Evolutionary conservation across 257 asterid genomes (phyloP), one percentile per base, ranked within the genome.

Genomic region (Penstemon davidsonii): DNA sequence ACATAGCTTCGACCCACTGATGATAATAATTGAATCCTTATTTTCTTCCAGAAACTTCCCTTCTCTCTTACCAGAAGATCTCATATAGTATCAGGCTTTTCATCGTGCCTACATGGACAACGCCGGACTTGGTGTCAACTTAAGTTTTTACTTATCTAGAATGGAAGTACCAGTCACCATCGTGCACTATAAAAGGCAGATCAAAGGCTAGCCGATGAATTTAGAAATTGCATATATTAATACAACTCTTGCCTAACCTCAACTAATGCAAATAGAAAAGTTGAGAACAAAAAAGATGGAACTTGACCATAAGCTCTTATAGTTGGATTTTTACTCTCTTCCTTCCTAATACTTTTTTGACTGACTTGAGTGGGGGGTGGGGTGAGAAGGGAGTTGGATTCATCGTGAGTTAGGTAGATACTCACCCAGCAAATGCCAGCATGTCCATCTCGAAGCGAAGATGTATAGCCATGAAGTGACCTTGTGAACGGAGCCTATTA

Each of bases 361-460:
- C 33, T 25, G 33, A 25, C 33, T 25, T 25, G 33, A 53, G 58
- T 19, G 52, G 33, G 40, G 6, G 61, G 62, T 62, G 19, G 62
- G 62, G 61, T 13, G 51, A 11, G 42, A 41, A 41, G 39, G 42
- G 67, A 25, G 50, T 36, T 36, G 54, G 8, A 60, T 67, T 53
- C 64, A 45, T 60, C 33, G 70, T 41, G 51, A 39, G 44, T 18
- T 8, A 58, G 47, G 60, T 10, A 73, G 71, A 41, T 42, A 79
- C 87, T 72, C 79, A 93, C 99, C 99, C 97, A 73, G 99, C 99
- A 85, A 93, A 93, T 73, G 99, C 78, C 71, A 93, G 92, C 98
- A 93, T 93, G 83, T 93, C 97, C 97, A 88, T 88, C 90, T 93
- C 98, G 74, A 92, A 93, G 50, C 99, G 96, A 75, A 93, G 99